Conservation (phyloP, 331 rosid species). For the Saraca asoca region DNA sequence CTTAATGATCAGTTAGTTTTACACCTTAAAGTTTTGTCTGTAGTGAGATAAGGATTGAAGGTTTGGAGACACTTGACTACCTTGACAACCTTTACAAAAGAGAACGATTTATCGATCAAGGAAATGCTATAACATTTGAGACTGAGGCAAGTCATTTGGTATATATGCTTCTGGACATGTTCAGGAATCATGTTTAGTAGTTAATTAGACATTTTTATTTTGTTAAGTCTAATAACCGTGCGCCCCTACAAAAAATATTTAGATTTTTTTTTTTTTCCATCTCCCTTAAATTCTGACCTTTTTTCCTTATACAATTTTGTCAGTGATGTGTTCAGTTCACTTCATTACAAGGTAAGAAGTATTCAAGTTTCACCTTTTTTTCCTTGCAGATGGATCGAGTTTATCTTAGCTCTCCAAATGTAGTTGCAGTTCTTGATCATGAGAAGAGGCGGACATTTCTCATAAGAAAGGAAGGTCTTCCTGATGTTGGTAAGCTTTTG, state of each 20-base stretch:
- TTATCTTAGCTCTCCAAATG: conserved; percentile 53
- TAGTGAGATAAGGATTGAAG: conserved; percentile 64
- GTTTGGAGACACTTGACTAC: conserved; percentile 91
- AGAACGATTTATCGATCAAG: conserved; percentile 97
- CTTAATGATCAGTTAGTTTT: no score
- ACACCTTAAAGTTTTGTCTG: no score
- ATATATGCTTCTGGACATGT: neutral
- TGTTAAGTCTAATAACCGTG: neutral
- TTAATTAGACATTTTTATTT: no score
- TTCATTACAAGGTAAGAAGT: no score
- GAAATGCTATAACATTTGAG: conserved; percentile 89
- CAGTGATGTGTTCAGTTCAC: no score
- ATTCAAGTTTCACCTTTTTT: neutral
- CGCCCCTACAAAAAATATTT: neutral
- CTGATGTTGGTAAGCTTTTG: conserved; percentile 61
- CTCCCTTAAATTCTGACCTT: neutral
- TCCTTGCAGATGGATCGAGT: conserved; percentile 56
- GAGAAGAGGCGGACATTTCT: conserved; percentile 58
- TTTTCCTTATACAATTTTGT: no score
- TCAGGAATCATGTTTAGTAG: neutral
- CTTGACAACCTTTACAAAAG: conserved; percentile 76
- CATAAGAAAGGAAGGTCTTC: conserved; percentile 60
- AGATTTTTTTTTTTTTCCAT: neutral
- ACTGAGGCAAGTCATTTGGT: conserved; percentile 61
- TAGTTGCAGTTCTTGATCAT: conserved; percentile 59